A percentile compares a stretch with the other conserved stretches of the same genome.
These are phyloP conservation scores for Cucumis sativus DNA, from an alignment of 306 rosid species.

Conservation along the genomic window DNA sequence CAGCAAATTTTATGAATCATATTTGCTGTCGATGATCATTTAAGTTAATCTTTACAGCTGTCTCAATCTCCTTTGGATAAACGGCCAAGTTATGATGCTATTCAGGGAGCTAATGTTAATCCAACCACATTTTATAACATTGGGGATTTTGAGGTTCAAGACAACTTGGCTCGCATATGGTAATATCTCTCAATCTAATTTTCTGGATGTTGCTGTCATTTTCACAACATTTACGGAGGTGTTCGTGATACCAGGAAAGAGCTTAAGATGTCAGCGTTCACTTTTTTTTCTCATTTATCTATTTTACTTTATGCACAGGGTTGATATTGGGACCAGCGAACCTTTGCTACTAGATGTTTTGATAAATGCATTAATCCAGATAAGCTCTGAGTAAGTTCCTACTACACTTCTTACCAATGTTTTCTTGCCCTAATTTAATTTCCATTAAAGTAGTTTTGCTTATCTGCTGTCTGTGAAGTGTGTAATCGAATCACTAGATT, in stretches of 20 bases:
- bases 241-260: not conserved
- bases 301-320: conserved; percentile 23
- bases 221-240: not conserved
- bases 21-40: not conserved
- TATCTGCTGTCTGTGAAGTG: not conserved
- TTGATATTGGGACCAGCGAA: conserved; percentile 78
- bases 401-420: not conserved
- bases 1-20: not conserved
- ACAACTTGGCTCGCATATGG: conserved; percentile 89
- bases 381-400: conserved; percentile 76
- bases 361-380: conserved; percentile 81
- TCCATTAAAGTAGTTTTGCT: not conserved
- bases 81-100: conserved; percentile 63
- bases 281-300: conserved; percentile 13
- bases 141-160: conserved; percentile 91
- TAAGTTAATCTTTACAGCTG: conserved; percentile 31
- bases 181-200: conserved; percentile 10
- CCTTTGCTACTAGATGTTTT: conserved; percentile 68
- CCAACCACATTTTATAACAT: conserved; percentile 78
- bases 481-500: not conserved
- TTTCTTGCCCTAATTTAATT: not conserved
- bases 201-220: not conserved
- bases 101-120: conserved; percentile 68
- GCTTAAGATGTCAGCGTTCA: not conserved
- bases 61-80: conserved; percentile 66